These are phyloP conservation scores for Cardiospermum halicacabum DNA, from an alignment of 345 rosid genomes.

Conservation along the genomic window DNA sequence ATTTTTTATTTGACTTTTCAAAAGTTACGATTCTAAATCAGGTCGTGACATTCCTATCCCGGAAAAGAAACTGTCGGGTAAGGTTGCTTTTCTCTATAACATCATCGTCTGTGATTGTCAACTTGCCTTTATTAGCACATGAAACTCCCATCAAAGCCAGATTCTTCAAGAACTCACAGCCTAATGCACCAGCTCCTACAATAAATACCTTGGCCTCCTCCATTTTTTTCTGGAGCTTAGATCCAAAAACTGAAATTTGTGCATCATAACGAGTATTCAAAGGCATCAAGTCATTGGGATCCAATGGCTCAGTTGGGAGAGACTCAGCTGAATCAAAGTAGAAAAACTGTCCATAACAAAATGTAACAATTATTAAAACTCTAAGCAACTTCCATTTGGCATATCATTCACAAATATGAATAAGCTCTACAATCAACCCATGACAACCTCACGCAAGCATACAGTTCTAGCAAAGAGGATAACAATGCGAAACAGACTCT, in stretches of 20 bases:
- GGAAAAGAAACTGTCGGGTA: slow-evolving; percentile 71
- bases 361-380: slow-evolving; percentile 3
- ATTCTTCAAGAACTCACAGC: slow-evolving; percentile 89
- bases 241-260: slow-evolving; percentile 85
- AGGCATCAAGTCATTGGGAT: slow-evolving; percentile 57
- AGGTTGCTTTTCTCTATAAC: slow-evolving; percentile 78
- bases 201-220: slow-evolving; percentile 71
- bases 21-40: no score
- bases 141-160: slow-evolving; percentile 81
- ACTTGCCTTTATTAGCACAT: slow-evolving; percentile 55
- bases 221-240: slow-evolving; percentile 70
- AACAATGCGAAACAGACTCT: slow-evolving; percentile 3
- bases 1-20: no score
- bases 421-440: not conserved
- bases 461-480: not conserved
- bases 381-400: not conserved
- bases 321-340: slow-evolving; percentile 89
- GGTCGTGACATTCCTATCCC: no score
- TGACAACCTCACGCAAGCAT: not conserved
- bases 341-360: slow-evolving; percentile 51
- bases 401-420: not conserved
- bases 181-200: slow-evolving; percentile 87
- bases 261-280: slow-evolving; percentile 76
- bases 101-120: slow-evolving; percentile 75
- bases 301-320: slow-evolving; percentile 60